Base-by-base conservation (phyloP, 2,329 filamentous ascomycete genomes). In the Exophiala xenobiotica region DNA sequence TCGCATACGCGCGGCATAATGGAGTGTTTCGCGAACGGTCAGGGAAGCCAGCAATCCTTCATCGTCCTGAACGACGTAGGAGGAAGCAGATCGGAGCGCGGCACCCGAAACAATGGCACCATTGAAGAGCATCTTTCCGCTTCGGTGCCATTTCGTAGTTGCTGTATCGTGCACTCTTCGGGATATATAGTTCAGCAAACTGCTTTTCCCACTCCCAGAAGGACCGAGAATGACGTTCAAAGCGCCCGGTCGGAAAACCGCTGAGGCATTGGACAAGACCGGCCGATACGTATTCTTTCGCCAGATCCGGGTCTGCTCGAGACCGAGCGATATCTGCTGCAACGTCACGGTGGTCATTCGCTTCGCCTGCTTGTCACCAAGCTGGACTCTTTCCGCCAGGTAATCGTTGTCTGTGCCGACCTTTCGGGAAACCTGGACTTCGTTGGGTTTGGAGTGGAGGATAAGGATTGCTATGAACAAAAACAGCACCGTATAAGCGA, bases 171-270 rank as follows among this genome's bases (percentile, higher is more conserved):
- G 74, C 11, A 74, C 72, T 55, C 85, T 75, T 49, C 81, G 79
- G 4, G 89, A 88, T 12, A 95, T 81, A 3, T 87, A 81, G 66
- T 93, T 91, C 26, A 95, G 77, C 6, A 99, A 74, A 0, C 93
- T 99, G 3, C 93, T 99, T 77, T 99, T 99, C 72, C 93, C 93
- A 76, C 90, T 95, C 60, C 93, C 93, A 68, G 92, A 97, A 48
- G 97, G 92, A 75, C 93, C 93, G 62, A 99, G 97, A 50, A 99
- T 70, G 35, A 88, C 89, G 54, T 88, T 78, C 35, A 91, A 59
- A 62, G 33, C 54, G 81, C 81, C 82, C 26, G 84, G 82, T 66
- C 82, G 72, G 35, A 87, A 79, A 46, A 82, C 89, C 6, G 86
- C 86, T 0, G 85, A 46, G 6, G 35, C 27, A 46, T 46, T 35